phyloP scores from a whole-genome alignment of 441 rosid genomes.

The Populus hybrid region DNA sequence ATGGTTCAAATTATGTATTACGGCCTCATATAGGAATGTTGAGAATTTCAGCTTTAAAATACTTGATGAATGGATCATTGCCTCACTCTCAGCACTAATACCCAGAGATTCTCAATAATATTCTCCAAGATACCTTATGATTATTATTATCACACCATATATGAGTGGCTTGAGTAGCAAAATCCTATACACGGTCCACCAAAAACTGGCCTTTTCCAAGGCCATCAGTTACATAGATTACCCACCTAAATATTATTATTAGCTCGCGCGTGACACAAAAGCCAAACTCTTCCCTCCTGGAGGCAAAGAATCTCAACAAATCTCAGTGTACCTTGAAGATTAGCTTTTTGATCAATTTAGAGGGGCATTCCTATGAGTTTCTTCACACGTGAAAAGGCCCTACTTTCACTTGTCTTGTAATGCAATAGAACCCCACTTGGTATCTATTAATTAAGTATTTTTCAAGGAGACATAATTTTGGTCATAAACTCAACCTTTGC shows the following conservation, averaged over 20 bases:
- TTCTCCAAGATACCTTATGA: background rate
- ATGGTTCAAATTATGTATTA: background rate
- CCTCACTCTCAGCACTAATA: background rate
- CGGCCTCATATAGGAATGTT: background rate
- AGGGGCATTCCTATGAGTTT: background rate
- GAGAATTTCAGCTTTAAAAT: background rate
- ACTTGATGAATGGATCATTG: background rate
- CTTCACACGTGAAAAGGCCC: constrained; percentile 21
- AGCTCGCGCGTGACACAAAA: constrained; percentile 46
- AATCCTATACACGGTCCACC: constrained; percentile 7
- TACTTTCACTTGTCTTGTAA: constrained; percentile 16
- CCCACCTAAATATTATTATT: background rate
- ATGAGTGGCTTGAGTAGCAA: background rate
- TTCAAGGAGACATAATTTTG: background rate
- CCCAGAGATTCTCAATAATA: background rate
- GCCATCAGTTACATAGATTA: constrained; percentile 17
- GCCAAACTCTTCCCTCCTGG: constrained; percentile 34
- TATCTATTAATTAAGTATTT: background rate
- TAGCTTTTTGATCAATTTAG: constrained; percentile 18
- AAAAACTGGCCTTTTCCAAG: constrained; percentile 3
- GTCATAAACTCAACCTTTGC: background rate
- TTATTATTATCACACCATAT: background rate
- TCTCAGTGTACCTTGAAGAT: constrained; percentile 6
- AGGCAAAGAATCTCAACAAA: constrained; percentile 27
- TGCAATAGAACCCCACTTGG: constrained; percentile 12